Evolutionary conservation across 2,329 filamentous ascomycete genomes (phyloP).

Genomic region (Phialophora expanda): DNA sequence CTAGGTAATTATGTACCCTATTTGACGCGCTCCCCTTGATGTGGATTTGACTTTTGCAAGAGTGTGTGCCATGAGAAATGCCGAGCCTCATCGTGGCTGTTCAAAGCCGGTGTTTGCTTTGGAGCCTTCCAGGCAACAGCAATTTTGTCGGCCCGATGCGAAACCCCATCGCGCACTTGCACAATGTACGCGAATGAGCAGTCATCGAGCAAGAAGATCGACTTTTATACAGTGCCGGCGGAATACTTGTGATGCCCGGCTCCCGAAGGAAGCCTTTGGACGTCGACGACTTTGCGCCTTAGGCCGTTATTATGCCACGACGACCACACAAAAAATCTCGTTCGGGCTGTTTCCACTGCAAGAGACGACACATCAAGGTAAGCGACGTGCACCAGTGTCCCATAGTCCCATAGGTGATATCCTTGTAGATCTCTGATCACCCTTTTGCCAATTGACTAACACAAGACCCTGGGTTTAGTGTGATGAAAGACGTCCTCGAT

Average conservation of each 20-base stretch:
- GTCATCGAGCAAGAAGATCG: not conserved
- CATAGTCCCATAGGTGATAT: too few species aligned
- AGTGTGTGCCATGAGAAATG: not conserved
- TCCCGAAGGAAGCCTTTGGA: not conserved
- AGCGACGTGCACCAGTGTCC: not conserved
- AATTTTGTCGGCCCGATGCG: not conserved
- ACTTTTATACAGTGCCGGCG: not conserved
- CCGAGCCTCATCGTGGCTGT: not conserved
- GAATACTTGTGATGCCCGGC: not conserved
- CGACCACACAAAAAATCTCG: slow-evolving; percentile 48
- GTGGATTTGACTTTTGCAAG: not conserved
- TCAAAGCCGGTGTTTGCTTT: not conserved
- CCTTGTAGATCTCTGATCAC: not conserved
- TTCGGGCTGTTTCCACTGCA: slow-evolving; percentile 48
- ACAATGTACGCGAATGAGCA: not conserved
- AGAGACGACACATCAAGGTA: slow-evolving; percentile 49
- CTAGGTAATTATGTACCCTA: not conserved
- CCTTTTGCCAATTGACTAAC: not conserved
- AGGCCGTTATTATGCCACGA: slow-evolving; percentile 29
- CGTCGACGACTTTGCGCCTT: not conserved
- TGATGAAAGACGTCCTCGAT: slow-evolving; percentile 44
- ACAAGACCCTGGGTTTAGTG: slow-evolving; percentile 38
- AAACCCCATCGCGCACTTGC: not conserved
- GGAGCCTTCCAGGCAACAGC: slow-evolving; percentile 3
- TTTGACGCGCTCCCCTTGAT: not conserved